Conservation (phyloP, 352 stramenopile genomes). For the Phytophthora vignae region DNA sequence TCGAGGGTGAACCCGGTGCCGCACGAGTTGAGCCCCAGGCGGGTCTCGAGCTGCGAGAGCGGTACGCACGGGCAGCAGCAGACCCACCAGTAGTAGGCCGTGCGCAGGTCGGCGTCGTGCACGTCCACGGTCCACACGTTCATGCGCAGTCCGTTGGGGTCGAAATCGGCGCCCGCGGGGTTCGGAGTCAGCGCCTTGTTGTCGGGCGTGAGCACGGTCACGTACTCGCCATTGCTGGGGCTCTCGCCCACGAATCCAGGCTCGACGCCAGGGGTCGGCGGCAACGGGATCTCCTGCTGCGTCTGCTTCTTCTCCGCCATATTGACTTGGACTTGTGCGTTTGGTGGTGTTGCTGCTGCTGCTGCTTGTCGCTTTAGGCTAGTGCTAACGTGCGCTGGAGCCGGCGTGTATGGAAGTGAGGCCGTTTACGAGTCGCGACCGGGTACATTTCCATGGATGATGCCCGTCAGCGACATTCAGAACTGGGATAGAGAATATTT, state of each 20-base stretch:
- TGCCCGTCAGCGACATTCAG: constrained; percentile 16
- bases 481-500: constrained; percentile 20
- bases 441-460: constrained; percentile 29
- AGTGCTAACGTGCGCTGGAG: background rate
- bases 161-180: constrained; percentile 27
- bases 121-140: constrained; percentile 41
- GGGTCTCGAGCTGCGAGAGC: constrained; percentile 43
- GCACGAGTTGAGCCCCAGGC: constrained; percentile 42
- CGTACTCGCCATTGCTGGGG: constrained; percentile 41
- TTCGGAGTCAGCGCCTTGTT: constrained; percentile 27
- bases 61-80: constrained; percentile 47
- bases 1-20: constrained; percentile 20
- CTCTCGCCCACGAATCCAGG: constrained; percentile 34
- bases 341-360: background rate
- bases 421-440: constrained; percentile 8
- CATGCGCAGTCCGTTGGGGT: constrained; percentile 47
- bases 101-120: constrained; percentile 35
- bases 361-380: constrained; percentile 12
- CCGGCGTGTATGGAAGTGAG: constrained; percentile 23
- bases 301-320: constrained; percentile 41
- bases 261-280: constrained; percentile 21
- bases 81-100: constrained; percentile 45
- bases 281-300: constrained; percentile 22
- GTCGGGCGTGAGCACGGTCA: constrained; percentile 48
- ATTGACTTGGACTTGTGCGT: background rate